Evolutionary conservation across 768 basidiomycete genomes (phyloP).

Genomic region (Amanita rimosa): DNA sequence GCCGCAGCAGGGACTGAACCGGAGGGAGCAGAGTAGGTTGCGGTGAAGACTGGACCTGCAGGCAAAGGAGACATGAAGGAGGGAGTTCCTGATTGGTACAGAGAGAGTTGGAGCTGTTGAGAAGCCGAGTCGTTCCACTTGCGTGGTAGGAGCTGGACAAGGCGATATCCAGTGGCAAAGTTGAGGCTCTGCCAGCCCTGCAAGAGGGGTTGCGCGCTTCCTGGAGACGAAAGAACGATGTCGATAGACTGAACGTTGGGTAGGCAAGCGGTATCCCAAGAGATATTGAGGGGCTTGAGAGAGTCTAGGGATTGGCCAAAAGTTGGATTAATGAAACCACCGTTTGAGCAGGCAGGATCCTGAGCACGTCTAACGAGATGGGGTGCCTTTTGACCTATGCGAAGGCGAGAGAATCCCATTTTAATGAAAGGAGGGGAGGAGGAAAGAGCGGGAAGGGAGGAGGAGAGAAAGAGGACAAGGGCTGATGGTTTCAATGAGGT

Average conservation of each 20-base stretch:
- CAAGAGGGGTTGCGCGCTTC: conserved; percentile 26
- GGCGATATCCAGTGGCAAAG: conserved; percentile 35
- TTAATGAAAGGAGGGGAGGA: not conserved
- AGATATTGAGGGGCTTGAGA: conserved; percentile 37
- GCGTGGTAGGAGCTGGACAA: conserved; percentile 38
- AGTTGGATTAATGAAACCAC: conserved; percentile 45
- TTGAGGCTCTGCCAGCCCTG: conserved; percentile 48
- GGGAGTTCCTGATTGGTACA: conserved; percentile 38
- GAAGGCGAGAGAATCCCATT: conserved; percentile 17
- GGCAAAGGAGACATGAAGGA: conserved; percentile 42
- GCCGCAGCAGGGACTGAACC: conserved; percentile 29
- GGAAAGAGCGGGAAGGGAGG: conserved; percentile 3
- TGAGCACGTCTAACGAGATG: conserved; percentile 15
- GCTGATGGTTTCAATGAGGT: not conserved
- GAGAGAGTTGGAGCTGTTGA: conserved; percentile 43
- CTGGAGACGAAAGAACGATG: conserved; percentile 56
- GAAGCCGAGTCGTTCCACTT: conserved; percentile 60
- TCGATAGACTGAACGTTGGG: conserved; percentile 34
- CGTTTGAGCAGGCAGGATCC: conserved; percentile 34
- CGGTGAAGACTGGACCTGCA: conserved; percentile 61
- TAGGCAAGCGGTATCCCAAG: conserved; percentile 59
- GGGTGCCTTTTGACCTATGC: conserved; percentile 11
- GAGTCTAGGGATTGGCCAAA: conserved; percentile 34
- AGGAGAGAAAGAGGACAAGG: conserved; percentile 1
- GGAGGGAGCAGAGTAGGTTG: conserved; percentile 39